Base-by-base conservation (phyloP, 2,329 filamentous ascomycete species). In the Ilyonectria robusta region DNA sequence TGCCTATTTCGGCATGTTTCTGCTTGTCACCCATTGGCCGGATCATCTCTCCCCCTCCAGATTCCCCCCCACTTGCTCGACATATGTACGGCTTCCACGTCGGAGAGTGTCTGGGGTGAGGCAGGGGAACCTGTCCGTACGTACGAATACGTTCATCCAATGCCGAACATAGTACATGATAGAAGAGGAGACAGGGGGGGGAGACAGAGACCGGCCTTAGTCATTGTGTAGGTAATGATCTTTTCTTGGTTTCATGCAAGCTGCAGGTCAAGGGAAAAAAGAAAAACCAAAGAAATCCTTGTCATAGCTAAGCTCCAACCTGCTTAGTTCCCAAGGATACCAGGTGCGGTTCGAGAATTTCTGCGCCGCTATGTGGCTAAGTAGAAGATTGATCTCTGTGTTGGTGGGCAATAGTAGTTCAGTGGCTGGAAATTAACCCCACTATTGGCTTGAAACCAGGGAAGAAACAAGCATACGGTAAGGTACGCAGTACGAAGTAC, bases 321-420 rank as follows among this genome's bases (percentile, higher is more conserved):
- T 61, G 63, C 46, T 61, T 66, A 66, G 63, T 61, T 66, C 44
- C 35, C 31, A 21, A 54, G 46, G 53, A 61, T 53, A 58, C 29
- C 42, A 21, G 53, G 37, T 48, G 42, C 44, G 48, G 57, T 60
- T 60, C 57, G 57, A 62, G 51, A 51, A 46, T 37, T 56, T 65
- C 50, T 47, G 35, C 42, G 26, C 50, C 47, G 44, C n/a, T 33
- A 57, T 57, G 62, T 61, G 62, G 62, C 51, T 65, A 51, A 44
- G 51, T 4, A 19, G 53, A 57, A 61, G 44, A 57, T 57, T 57
- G 62, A 61, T 48, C 48, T 42, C 19, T 37, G 51, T 48, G 44
- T 51, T 46, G 53, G 35, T 47, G 31, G 35, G 47, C 17, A 57
- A 37, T 31, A 33, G 48, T 50, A 37, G 50, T 50, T 66, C 51